Evolutionary conservation across 495 filamentous ascomycete species (phyloP).

Genomic region (Aspergillus coremiiformis): DNA sequence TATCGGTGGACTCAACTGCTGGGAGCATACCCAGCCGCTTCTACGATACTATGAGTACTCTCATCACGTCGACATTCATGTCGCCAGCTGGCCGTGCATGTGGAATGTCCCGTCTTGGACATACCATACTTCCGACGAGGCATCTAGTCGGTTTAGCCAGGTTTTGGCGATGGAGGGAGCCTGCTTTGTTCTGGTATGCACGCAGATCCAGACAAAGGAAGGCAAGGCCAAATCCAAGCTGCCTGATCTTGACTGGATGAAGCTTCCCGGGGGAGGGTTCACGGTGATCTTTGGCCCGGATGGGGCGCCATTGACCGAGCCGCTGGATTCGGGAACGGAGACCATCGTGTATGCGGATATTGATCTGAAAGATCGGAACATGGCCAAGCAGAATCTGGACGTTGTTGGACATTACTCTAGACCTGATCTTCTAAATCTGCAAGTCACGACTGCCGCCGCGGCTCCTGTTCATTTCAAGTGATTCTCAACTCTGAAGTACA

Average conservation of each 20-base stretch:
- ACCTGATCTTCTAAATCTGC: constrained; percentile 28
- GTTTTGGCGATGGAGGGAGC: constrained; percentile 20
- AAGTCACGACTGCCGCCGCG: constrained; percentile 10
- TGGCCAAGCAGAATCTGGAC: constrained; percentile 25
- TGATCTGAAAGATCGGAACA: constrained; percentile 22
- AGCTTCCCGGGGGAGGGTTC: constrained; percentile 23
- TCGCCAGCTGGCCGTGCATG: constrained; percentile 24
- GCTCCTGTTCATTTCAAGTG: not conserved
- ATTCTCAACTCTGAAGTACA: not conserved
- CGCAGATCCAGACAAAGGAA: not conserved
- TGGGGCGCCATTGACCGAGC: constrained; percentile 19
- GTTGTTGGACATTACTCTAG: constrained; percentile 26
- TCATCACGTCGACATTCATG: constrained; percentile 31
- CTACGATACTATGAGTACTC: constrained; percentile 26
- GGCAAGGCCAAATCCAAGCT: not conserved
- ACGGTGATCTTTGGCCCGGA: constrained; percentile 29
- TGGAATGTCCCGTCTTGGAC: constrained; percentile 5
- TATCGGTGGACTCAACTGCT: constrained; percentile 25
- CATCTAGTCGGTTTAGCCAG: constrained; percentile 4
- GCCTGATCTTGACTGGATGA: constrained; percentile 19
- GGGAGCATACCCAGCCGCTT: constrained; percentile 30
- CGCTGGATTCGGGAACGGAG: constrained; percentile 17
- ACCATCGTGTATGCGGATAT: constrained; percentile 28
- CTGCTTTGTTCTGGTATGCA: constrained; percentile 12
- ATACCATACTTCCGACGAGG: constrained; percentile 21